Conservation (phyloP, 2,329 filamentous ascomycete species). For the Claviceps pazoutovae region DNA sequence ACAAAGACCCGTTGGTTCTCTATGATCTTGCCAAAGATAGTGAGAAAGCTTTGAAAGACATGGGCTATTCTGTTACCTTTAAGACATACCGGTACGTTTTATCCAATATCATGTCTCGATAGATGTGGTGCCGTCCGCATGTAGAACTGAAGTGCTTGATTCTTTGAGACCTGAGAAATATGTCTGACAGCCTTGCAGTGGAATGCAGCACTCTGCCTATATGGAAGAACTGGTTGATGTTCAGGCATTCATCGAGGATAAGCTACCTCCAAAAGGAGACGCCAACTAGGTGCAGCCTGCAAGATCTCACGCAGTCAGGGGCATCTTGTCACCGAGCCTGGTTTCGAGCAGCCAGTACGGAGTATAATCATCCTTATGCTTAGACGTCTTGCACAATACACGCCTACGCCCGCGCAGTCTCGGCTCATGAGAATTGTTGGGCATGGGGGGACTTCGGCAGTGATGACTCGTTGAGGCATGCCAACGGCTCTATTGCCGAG, state of each 20-base stretch:
- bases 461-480: neutral
- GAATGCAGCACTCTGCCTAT: constrained; percentile 63
- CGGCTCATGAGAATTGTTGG: neutral
- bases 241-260: constrained; percentile 41
- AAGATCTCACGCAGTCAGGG: neutral
- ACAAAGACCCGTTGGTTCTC: constrained; percentile 57
- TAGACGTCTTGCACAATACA: neutral
- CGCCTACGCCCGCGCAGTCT: neutral
- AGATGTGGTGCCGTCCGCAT: neutral
- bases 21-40: constrained; percentile 55
- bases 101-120: neutral
- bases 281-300: neutral
- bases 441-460: neutral
- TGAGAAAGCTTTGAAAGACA: constrained; percentile 48
- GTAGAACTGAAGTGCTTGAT: neutral
- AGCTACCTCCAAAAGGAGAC: constrained; percentile 25
- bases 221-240: constrained; percentile 71
- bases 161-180: neutral
- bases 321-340: neutral
- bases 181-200: constrained; percentile 26
- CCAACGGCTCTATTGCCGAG: neutral
- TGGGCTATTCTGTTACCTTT: constrained; percentile 62
- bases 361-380: neutral
- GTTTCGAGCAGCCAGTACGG: neutral
- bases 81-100: constrained; percentile 52